Percentiles rank a stretch among this genome's conserved stretches.
These are phyloP conservation scores for Leptographium flavum DNA, from an alignment of 2,329 filamentous ascomycete species.

Conservation along the genomic window DNA sequence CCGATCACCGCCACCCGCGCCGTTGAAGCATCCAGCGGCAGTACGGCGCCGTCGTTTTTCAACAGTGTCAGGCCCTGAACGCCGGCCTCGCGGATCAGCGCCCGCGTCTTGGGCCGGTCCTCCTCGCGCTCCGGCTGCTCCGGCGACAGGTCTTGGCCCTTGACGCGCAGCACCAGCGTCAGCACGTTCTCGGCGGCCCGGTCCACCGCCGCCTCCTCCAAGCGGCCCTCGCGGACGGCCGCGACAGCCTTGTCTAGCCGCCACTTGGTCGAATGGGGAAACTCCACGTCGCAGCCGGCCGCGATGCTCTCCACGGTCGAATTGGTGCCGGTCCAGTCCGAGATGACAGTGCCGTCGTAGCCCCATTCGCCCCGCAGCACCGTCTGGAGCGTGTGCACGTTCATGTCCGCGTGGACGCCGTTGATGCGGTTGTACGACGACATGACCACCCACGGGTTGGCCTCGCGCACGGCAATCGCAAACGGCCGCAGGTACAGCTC, in stretches of 20 bases:
- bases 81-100: slow-evolving; percentile 45
- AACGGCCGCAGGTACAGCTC: slow-evolving; percentile 65
- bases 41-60: slow-evolving; percentile 45
- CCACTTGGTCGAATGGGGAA: slow-evolving; percentile 41
- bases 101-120: slow-evolving; percentile 40
- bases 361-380: slow-evolving; percentile 47
- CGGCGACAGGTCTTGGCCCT: slow-evolving; percentile 40
- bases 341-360: slow-evolving; percentile 48
- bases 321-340: slow-evolving; percentile 45
- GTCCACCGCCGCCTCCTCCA: slow-evolving; percentile 36
- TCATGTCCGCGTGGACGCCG: slow-evolving; percentile 43
- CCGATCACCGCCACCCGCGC: slow-evolving; percentile 51
- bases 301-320: slow-evolving; percentile 40
- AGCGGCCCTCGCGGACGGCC: slow-evolving; percentile 32
- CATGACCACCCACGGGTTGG: slow-evolving; percentile 57
- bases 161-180: slow-evolving; percentile 45
- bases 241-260: slow-evolving; percentile 37
- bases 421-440: slow-evolving; percentile 55
- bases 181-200: slow-evolving; percentile 45
- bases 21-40: slow-evolving; percentile 41
- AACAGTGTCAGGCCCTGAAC: slow-evolving; percentile 48
- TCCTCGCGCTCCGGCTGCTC: slow-evolving; percentile 44
- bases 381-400: slow-evolving; percentile 35
- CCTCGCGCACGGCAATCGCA: slow-evolving; percentile 55
- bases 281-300: slow-evolving; percentile 43